A percentile compares a stretch with the other conserved stretches of the same genome.
These are phyloP conservation scores for Bipolaris zeicola DNA, from an alignment of 2,329 filamentous ascomycete genomes.

Conservation along the genomic window DNA sequence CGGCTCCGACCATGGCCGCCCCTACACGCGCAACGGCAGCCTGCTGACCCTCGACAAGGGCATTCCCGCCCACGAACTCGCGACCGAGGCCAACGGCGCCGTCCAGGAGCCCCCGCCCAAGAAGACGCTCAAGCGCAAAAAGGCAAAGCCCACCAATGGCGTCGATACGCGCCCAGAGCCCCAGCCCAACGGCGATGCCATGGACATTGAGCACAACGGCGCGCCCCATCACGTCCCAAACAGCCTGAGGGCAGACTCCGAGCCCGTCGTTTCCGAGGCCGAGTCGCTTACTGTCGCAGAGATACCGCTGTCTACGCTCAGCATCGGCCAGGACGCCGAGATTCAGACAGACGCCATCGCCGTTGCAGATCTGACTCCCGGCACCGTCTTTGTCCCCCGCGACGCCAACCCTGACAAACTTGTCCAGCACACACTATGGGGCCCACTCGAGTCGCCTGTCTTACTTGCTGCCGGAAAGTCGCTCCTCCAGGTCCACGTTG, in stretches of 20 bases:
- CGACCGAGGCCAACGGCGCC: slow-evolving; percentile 41
- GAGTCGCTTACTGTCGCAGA: slow-evolving; percentile 48
- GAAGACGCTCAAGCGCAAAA: slow-evolving; percentile 44
- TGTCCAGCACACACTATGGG: slow-evolving; percentile 46
- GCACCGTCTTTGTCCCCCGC: slow-evolving; percentile 38
- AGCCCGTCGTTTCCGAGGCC: slow-evolving; percentile 43
- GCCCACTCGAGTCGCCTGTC: slow-evolving; percentile 35
- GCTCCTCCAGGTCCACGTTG: slow-evolving; percentile 41
- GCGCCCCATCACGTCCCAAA: slow-evolving; percentile 34
- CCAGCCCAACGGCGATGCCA: slow-evolving; percentile 53
- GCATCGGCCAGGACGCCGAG: slow-evolving; percentile 45
- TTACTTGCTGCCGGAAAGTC: slow-evolving; percentile 46
- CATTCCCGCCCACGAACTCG: slow-evolving; percentile 43
- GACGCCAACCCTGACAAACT: slow-evolving; percentile 30
- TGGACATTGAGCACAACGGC: slow-evolving; percentile 53
- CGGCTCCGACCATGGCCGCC: slow-evolving; percentile 48
- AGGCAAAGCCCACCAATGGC: slow-evolving; percentile 41
- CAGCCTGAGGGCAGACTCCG: slow-evolving; percentile 44
- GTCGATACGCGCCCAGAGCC: slow-evolving; percentile 38
- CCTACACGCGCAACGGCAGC: slow-evolving; percentile 48
- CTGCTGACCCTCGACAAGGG: slow-evolving; percentile 45
- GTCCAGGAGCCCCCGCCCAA: slow-evolving; percentile 40
- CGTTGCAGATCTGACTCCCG: slow-evolving; percentile 37
- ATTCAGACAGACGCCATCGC: slow-evolving; percentile 46
- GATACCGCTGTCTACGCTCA: slow-evolving; percentile 47